Conservation (phyloP, 306 rosid species). For the Cicer chorassanicum region DNA sequence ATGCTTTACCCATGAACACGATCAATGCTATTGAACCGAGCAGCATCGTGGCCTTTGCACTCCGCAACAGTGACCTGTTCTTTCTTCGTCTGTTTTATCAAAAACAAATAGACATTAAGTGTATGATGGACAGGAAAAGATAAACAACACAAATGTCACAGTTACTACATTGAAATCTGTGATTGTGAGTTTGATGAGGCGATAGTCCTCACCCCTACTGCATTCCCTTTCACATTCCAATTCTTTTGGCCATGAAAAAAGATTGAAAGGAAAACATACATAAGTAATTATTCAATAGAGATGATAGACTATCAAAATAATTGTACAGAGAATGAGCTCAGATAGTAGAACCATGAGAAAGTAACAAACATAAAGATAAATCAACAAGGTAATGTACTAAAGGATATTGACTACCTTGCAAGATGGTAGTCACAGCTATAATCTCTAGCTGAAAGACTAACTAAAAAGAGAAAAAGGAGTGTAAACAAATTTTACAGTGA, state of each 20-base stretch:
- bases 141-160: conserved; percentile 22
- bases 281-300: conserved; percentile 1
- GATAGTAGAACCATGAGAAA: conserved; percentile 23
- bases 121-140: conserved; percentile 27
- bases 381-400: conserved; percentile 14
- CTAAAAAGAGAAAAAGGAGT: not conserved
- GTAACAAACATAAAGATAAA: conserved; percentile 30
- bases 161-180: conserved; percentile 76
- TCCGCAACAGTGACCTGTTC: conserved; percentile 74
- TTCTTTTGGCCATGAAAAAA: conserved; percentile 58
- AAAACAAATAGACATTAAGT: conserved; percentile 34
- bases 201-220: conserved; percentile 98
- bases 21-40: conserved; percentile 69
- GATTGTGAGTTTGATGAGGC: conserved; percentile 88
- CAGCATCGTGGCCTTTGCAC: conserved; percentile 96
- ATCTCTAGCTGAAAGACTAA: conserved; percentile 13
- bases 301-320: not conserved
- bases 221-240: conserved; percentile 92
- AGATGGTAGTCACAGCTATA: not conserved
- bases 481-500: too few relatives aligned
- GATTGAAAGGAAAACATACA: conserved; percentile 33
- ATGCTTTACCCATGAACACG: conserved; percentile 85
- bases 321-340: conserved; percentile 15
- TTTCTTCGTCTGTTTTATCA: conserved; percentile 64
- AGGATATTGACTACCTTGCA: conserved; percentile 15